These are phyloP conservation scores for Incumbomyces delicatus DNA, from an alignment of 2,329 filamentous ascomycete species.

Conservation along the genomic window DNA sequence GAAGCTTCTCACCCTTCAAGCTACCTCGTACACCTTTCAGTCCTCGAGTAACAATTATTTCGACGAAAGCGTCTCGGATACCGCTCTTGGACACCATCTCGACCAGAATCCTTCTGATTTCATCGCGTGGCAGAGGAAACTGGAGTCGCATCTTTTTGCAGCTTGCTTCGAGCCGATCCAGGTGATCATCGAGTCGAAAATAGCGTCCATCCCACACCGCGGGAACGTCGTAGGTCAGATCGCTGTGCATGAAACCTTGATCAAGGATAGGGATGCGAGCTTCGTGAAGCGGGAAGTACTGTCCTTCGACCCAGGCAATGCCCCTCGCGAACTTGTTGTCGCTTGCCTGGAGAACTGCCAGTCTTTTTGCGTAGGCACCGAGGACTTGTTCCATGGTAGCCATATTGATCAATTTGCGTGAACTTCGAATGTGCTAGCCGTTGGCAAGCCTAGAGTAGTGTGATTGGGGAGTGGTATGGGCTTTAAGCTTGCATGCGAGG, in stretches of 20 bases:
- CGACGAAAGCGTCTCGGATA: conserved; percentile 42
- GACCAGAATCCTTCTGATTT: conserved; percentile 32
- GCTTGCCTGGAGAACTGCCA: conserved; percentile 25
- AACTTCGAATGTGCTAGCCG: too few relatives aligned
- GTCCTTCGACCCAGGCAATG: conserved; percentile 39
- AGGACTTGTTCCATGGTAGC: conserved; percentile 38
- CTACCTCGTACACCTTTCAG: conserved; percentile 32
- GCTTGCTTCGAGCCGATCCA: conserved; percentile 35
- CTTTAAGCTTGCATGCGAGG: too few relatives aligned
- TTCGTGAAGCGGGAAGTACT: conserved; percentile 30
- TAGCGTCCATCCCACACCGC: conserved; percentile 44
- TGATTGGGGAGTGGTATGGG: too few relatives aligned
- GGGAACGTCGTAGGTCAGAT: conserved; percentile 45
- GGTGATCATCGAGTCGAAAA: conserved; percentile 44
- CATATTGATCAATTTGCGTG: conserved; percentile 22
- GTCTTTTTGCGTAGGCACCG: conserved; percentile 28
- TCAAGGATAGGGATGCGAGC: conserved; percentile 43
- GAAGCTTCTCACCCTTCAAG: conserved; percentile 26
- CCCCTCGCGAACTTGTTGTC: conserved; percentile 33
- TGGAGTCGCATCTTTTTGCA: conserved; percentile 38
- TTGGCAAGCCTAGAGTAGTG: too few relatives aligned
- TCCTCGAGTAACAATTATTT: conserved; percentile 43
- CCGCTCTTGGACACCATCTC: conserved; percentile 40
- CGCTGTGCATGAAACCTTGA: conserved; percentile 44
- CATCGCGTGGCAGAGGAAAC: conserved; percentile 32